Evolutionary conservation across 1,284 basidiomycete species (phyloP).

Genomic region (Mycosarcoma maydis): DNA sequence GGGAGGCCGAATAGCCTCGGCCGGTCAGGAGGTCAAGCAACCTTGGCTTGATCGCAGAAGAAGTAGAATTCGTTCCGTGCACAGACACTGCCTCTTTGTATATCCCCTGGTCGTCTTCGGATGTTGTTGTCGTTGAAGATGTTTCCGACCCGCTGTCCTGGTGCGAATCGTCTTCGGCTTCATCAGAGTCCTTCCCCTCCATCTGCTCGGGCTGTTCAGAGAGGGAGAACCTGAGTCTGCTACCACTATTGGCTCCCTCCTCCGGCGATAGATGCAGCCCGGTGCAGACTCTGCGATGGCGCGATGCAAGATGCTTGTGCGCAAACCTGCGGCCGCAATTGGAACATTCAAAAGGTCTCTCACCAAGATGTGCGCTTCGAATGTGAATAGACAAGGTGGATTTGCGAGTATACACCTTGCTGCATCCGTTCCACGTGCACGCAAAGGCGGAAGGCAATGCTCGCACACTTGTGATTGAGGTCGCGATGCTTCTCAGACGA

Average conservation of each 20-base stretch:
- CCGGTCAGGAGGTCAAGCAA: constrained; percentile 40
- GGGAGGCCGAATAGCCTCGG: constrained; percentile 23
- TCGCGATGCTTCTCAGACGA: constrained; percentile 12
- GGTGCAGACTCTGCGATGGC: constrained; percentile 37
- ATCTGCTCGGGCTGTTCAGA: neutral
- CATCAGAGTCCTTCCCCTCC: constrained; percentile 4
- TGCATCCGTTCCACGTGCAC: constrained; percentile 43
- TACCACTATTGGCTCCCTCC: constrained; percentile 7
- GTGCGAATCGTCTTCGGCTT: neutral
- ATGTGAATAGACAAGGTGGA: constrained; percentile 45
- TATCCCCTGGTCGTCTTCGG: no score
- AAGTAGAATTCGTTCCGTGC: neutral
- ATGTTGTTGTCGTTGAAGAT: neutral
- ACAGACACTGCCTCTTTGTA: no score
- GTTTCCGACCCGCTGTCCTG: neutral
- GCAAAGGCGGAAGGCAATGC: constrained; percentile 6
- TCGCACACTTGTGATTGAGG: constrained; percentile 13
- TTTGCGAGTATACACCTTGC: constrained; percentile 37
- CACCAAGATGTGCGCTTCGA: constrained; percentile 45
- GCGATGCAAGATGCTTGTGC: constrained; percentile 49
- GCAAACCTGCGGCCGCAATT: constrained; percentile 43
- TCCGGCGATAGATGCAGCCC: constrained; percentile 8
- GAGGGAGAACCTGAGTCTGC: constrained; percentile 33
- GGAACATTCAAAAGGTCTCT: constrained; percentile 43
- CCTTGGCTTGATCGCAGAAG: constrained; percentile 7